Evolutionary conservation across 768 basidiomycete genomes (phyloP).

Genomic region (Serendipita sp.): DNA sequence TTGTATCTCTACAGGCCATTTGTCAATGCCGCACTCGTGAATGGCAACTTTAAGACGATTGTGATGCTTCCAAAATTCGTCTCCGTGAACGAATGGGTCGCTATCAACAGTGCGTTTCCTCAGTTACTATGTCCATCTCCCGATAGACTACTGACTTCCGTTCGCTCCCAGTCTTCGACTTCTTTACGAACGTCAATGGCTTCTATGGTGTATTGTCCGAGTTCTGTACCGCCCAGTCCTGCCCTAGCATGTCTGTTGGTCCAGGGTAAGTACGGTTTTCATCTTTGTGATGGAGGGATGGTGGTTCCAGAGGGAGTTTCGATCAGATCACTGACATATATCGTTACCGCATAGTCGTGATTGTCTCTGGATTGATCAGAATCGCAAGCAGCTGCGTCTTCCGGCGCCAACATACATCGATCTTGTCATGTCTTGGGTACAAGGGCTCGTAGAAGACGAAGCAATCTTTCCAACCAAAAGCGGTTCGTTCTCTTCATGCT

Average conservation of each 20-base stretch:
- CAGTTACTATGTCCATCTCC: too few relatives aligned
- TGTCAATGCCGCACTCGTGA: constrained; percentile 86
- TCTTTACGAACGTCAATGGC: constrained; percentile 92
- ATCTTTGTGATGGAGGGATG: neutral
- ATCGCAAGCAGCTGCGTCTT: constrained; percentile 70
- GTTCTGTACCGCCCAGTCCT: constrained; percentile 76
- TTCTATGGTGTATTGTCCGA: constrained; percentile 92
- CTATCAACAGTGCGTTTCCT: constrained; percentile 61
- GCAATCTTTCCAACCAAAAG: constrained; percentile 88
- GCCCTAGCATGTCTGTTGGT: constrained; percentile 87
- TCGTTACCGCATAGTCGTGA: constrained; percentile 40
- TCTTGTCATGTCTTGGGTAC: constrained; percentile 94
- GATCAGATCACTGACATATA: neutral
- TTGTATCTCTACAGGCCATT: constrained; percentile 89
- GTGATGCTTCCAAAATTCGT: constrained; percentile 91
- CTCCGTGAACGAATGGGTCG: constrained; percentile 94
- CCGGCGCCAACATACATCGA: constrained; percentile 95
- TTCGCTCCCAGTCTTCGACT: constrained; percentile 67
- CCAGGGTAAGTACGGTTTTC: constrained; percentile 38
- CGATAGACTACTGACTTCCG: neutral
- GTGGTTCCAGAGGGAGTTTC: neutral
- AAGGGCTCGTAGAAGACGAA: constrained; percentile 88
- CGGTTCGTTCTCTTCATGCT: constrained; percentile 31
- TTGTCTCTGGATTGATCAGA: constrained; percentile 89
- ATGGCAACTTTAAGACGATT: constrained; percentile 97